A percentile compares a stretch with the other conserved stretches of the same genome.
phyloP scores from a whole-genome alignment of 31 red algal species.

The Asparagopsis taxiformis region DNA sequence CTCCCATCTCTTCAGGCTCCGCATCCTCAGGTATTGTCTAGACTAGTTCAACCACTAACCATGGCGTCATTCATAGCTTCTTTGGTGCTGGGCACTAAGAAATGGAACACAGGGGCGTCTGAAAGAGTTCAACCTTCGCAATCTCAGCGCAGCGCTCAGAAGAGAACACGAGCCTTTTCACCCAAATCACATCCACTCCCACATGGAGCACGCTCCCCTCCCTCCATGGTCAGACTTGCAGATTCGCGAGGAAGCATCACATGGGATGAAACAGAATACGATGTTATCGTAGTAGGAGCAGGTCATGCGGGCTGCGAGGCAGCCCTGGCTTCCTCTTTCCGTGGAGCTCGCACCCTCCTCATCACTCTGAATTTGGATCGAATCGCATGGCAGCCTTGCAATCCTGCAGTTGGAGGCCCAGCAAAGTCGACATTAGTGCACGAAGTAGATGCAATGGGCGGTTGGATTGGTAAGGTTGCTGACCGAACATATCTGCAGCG shows the following conservation, averaged over 20 bases:
- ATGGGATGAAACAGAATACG: slow-evolving; percentile 35
- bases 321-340: slow-evolving; percentile 66
- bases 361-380: slow-evolving; percentile 79
- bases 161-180: neutral
- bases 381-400: slow-evolving; percentile 91
- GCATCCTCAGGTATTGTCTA: no score
- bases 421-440: slow-evolving; percentile 89
- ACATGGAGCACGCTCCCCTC: neutral
- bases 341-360: slow-evolving; percentile 72
- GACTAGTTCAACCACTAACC: no score
- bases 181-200: neutral
- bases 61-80: no score
- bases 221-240: slow-evolving; percentile 10
- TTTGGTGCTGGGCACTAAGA: no score
- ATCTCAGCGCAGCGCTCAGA: no score
- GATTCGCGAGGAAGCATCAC: neutral
- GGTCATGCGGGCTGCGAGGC: slow-evolving; percentile 88
- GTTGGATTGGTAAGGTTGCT: slow-evolving; percentile 78
- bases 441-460: slow-evolving; percentile 87
- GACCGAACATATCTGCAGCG: slow-evolving; percentile 89
- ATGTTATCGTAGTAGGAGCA: slow-evolving; percentile 84
- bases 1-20: no score
- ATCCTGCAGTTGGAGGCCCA: slow-evolving; percentile 88
- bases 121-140: no score
- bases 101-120: no score